These are phyloP conservation scores for Herpotrichia juniperi DNA, from an alignment of 2,329 filamentous ascomycete species.

Conservation along the genomic window DNA sequence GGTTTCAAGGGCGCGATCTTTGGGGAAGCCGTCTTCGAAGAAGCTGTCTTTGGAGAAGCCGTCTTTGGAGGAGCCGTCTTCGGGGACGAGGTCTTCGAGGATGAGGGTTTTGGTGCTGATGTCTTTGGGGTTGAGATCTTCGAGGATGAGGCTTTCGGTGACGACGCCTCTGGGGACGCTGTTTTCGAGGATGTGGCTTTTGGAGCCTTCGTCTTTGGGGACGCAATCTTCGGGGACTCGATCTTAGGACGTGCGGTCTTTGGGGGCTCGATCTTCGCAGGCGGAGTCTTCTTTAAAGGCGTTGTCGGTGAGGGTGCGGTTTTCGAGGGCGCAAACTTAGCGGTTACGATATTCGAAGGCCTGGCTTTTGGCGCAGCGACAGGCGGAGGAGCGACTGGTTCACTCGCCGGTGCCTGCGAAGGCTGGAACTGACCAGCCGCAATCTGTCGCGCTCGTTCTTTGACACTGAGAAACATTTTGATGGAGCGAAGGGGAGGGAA, in stretches of 20 bases:
- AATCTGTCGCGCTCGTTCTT: conserved; percentile 23
- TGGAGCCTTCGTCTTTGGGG: conserved; percentile 6
- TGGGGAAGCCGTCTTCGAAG: conserved; percentile 6
- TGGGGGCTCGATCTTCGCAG: neutral
- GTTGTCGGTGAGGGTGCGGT: neutral
- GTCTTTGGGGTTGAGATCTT: conserved; percentile 10
- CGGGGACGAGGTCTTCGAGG: conserved; percentile 7
- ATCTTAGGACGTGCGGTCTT: conserved; percentile 14
- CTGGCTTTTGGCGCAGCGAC: conserved; percentile 9
- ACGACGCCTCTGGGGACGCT: neutral
- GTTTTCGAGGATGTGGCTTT: conserved; percentile 5
- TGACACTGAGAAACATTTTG: conserved; percentile 28
- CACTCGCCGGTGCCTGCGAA: conserved; percentile 4
- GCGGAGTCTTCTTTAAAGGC: conserved; percentile 1
- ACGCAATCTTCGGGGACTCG: conserved; percentile 9
- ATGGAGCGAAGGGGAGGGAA: too few species aligned
- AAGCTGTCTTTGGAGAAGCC: conserved; percentile 11
- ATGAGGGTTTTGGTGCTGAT: neutral
- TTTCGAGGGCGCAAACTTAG: neutral
- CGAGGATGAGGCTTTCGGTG: conserved; percentile 3
- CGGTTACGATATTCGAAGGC: neutral
- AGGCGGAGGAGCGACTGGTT: conserved; percentile 12
- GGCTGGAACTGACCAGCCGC: conserved; percentile 12
- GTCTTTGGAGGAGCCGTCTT: conserved; percentile 15
- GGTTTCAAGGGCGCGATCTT: conserved; percentile 16